These are phyloP conservation scores for Diaporthe australafricana DNA, from an alignment of 2,329 filamentous ascomycete genomes.

Conservation along the genomic window DNA sequence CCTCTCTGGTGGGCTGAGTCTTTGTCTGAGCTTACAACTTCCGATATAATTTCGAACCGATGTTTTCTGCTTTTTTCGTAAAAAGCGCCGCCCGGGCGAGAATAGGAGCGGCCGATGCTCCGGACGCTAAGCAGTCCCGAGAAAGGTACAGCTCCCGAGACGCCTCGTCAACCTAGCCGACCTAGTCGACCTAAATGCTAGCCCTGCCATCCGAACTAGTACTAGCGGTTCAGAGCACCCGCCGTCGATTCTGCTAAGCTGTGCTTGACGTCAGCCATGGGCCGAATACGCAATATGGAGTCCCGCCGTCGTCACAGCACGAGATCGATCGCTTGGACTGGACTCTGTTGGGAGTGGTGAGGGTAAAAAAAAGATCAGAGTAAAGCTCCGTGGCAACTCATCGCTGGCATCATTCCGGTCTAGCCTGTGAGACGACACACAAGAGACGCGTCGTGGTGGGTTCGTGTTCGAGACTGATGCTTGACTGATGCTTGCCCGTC, in stretches of 20 bases:
- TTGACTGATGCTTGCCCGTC: constrained; percentile 2
- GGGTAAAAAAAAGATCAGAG: neutral
- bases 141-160: constrained; percentile 11
- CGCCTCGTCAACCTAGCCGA: neutral
- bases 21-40: neutral
- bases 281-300: constrained; percentile 6
- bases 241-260: constrained; percentile 19
- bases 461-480: neutral
- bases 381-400: constrained; percentile 1
- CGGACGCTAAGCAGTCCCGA: constrained; percentile 9
- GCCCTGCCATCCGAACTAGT: neutral
- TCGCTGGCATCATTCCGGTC: constrained; percentile 3
- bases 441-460: constrained; percentile 19
- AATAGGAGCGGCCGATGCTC: constrained; percentile 23
- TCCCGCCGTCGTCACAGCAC: neutral
- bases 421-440: neutral
- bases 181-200: neutral
- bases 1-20: neutral
- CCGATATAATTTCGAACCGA: neutral
- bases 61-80: neutral
- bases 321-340: neutral
- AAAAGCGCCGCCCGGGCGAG: neutral
- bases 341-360: neutral
- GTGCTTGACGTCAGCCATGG: constrained; percentile 32
- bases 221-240: constrained; percentile 12